A percentile compares a stretch with the other conserved stretches of the same genome.
These are phyloP conservation scores for Aphanomyces cochlioides DNA, from an alignment of 352 stramenopile genomes.

Conservation along the genomic window DNA sequence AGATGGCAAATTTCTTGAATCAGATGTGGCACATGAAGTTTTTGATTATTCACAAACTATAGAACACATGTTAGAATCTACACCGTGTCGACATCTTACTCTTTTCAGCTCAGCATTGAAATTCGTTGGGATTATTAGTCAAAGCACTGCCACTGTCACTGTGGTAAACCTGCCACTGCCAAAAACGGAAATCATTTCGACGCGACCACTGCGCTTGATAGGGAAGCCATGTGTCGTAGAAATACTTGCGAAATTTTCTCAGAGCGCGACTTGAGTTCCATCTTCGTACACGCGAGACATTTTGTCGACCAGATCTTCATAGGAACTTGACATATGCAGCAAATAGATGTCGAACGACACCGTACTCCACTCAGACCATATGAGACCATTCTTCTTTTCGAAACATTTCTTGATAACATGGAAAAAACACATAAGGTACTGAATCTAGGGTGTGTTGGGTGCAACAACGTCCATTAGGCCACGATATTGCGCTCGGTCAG, in stretches of 20 bases:
- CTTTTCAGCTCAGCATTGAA: not conserved
- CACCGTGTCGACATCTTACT: not conserved
- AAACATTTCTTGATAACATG: not conserved
- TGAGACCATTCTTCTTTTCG: not conserved
- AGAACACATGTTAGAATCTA: not conserved
- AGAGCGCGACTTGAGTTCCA: not conserved
- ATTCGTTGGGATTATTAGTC: not conserved
- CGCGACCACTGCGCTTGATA: no score
- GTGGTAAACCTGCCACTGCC: not conserved
- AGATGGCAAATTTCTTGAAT: constrained; percentile 1
- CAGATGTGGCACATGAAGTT: not conserved
- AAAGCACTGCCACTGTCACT: not conserved
- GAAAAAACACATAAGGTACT: constrained; percentile 3
- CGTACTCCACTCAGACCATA: not conserved
- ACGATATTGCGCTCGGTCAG: not conserved
- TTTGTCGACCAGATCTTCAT: not conserved
- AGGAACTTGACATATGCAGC: not conserved
- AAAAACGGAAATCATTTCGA: not conserved
- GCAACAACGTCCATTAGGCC: not conserved
- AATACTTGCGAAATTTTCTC: not conserved
- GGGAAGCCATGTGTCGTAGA: not conserved
- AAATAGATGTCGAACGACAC: not conserved
- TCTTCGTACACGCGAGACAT: not conserved
- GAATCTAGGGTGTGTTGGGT: not conserved
- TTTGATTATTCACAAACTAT: not conserved